Conservation (phyloP, 345 rosid genomes). For the Populus tremula region DNA sequence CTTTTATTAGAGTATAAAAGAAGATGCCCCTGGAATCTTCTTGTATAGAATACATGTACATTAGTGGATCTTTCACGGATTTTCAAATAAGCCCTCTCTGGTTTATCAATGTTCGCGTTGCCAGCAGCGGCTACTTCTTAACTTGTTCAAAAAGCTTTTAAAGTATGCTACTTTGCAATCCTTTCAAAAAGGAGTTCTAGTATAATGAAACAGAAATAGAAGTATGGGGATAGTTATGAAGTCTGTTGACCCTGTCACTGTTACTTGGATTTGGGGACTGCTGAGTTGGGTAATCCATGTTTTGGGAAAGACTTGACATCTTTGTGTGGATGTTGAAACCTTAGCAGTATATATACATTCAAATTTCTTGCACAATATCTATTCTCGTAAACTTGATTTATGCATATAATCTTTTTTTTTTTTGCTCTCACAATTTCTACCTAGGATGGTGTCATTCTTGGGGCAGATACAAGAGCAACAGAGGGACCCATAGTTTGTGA, state of each 20-base stretch:
- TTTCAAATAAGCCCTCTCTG: not conserved
- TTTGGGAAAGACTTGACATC: not conserved
- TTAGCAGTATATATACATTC: not conserved
- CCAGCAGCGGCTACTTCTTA: not conserved
- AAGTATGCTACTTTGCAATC: not conserved
- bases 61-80: not conserved
- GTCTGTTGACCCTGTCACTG: not conserved
- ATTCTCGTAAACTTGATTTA: constrained; percentile 10
- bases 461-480: constrained; percentile 88
- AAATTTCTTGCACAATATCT: not conserved
- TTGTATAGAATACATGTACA: not conserved
- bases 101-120: not conserved
- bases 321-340: constrained; percentile 1
- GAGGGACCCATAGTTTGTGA: constrained; percentile 98
- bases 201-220: no score
- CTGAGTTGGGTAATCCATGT: not conserved
- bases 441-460: constrained; percentile 92
- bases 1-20: not conserved
- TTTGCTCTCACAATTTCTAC: constrained; percentile 1
- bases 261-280: constrained; percentile 2
- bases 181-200: not conserved
- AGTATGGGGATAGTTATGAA: not conserved
- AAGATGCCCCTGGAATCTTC: not conserved
- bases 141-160: not conserved
- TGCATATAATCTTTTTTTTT: not conserved